Base-by-base conservation (phyloP, 257 asterid genomes). In the Scutellaria barbata region DNA sequence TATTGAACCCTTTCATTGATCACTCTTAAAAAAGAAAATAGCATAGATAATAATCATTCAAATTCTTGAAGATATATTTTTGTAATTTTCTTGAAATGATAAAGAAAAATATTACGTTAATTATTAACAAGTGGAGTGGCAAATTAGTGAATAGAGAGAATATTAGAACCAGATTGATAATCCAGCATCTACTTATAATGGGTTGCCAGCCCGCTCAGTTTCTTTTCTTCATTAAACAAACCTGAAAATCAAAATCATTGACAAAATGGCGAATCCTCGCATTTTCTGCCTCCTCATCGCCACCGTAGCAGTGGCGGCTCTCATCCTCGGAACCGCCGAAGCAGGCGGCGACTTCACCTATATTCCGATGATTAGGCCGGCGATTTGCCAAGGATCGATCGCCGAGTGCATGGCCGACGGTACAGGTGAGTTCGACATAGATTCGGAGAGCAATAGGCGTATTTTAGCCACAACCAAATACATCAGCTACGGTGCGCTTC, bases 401-500 rank as follows among this genome's bases (percentile, higher is more conserved):
- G 81, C 82, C 46, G 85, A 79, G 63, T 85, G 90, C 71, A 79
- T 82, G 86, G 88, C 73, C 14, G 76, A 59, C 3, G 79, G 82
- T 41, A 10, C 46, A 30, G 87, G 76, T 10, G 95, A 88, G 82
- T 82, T 89, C 79, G 88, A 77, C 43, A 77, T 86, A 88, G 95
- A 87, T 7, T 68, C 88, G 0, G 93, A 84, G 71, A 74, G 45
- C 81, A 87, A 76, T 74, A 66, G 95, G 84, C 93, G 95, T 52
- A 82, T 90, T 7, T 73, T 93, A 77, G 92, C 88, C 16, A 81
- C 88, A 20, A 77, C 73, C n/a, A 72, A 72, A 62, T 90, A 90
- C 81, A 87, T 93, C 76, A 87, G 98, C 94, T 90, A 93, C 76
- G 92, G 89, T 57, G 95, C 97, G 33, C 86, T 93, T n/a, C 87